Base-by-base conservation (phyloP, 306 rosid genomes). In the Glycine latifolia region DNA sequence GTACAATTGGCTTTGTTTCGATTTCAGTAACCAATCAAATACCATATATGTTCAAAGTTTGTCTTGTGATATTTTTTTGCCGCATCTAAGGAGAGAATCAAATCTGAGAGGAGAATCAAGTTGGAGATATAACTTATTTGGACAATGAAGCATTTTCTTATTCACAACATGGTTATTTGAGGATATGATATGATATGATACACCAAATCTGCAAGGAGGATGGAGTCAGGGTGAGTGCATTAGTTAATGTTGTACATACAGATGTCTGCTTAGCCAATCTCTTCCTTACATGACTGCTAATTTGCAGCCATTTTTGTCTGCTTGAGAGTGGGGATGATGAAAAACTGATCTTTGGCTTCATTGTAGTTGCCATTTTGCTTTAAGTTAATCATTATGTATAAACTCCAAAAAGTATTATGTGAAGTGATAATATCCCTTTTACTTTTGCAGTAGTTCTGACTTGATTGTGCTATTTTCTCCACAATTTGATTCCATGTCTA, bases 201-300 rank as follows among this genome's bases (percentile, higher is more conserved):
- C 66, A 26, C 78, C 54, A 78, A 78, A 62, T 44, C 76, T 79
- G 33, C 70, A 11, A 46, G 58, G 70, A 60, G 69, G 82, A 81
- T 74, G 78, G 82, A 35, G 53, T 48, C 44, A 46, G 82, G 31
- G 55, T 31, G 70, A 59, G 71, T 67, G 67, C 73, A 81, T 41
- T 39, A 53, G 35, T 67, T 56, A 54, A 58, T 79, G 76, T 87
- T 92, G 97, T 92, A 89, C 87, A 89, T 92, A 89, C 87, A 26
- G 82, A 74, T 14, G 37, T 85, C 59, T 81, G 7, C 17, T 72
- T 72, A 61, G 80, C 79, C 65, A 65, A 68, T 77, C 76, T 76
- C 44, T 80, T 66, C 56, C 60, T 56, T 80, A 75, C 82, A 71
- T 87, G 68, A 82, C 82, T 88, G 85, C 81, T 73, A 63, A 79